These are phyloP conservation scores for Raffaelea ambrosiae DNA, from an alignment of 2,329 filamentous ascomycete genomes.

Conservation along the genomic window DNA sequence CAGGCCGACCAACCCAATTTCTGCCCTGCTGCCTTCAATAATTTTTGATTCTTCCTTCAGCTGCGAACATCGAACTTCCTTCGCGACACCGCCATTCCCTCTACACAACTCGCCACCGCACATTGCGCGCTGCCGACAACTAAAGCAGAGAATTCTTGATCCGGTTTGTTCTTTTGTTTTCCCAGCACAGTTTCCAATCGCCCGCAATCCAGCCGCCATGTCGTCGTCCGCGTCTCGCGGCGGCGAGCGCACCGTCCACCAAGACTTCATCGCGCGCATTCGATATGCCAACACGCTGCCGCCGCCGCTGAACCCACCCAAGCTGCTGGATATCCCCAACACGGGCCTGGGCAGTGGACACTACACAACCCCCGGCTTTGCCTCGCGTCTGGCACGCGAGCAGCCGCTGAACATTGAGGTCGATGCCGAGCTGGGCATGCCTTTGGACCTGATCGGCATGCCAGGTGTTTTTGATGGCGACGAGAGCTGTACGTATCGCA, in stretches of 20 bases:
- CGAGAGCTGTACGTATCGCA: constrained; percentile 63
- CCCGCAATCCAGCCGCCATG: constrained; percentile 22
- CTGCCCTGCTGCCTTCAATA: background rate
- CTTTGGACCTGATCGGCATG: constrained; percentile 88
- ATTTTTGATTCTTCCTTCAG: background rate
- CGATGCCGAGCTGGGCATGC: constrained; percentile 97
- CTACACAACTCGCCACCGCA: too few relatives aligned
- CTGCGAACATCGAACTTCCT: too few relatives aligned
- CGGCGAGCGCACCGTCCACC: constrained; percentile 61
- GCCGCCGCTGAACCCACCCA: constrained; percentile 87
- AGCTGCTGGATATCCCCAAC: constrained; percentile 94
- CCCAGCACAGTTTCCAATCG: background rate
- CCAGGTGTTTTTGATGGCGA: constrained; percentile 92
- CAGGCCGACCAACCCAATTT: too few relatives aligned
- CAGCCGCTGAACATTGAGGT: constrained; percentile 95
- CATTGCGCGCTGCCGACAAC: too few relatives aligned
- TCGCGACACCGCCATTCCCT: too few relatives aligned
- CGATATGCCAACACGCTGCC: constrained; percentile 94
- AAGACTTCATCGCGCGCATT: constrained; percentile 95
- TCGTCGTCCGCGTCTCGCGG: constrained; percentile 29
- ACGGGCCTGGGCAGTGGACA: constrained; percentile 78
- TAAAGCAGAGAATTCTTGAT: too few relatives aligned
- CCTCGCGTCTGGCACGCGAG: constrained; percentile 78
- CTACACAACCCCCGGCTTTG: constrained; percentile 86
- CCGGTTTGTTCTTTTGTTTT: too few relatives aligned